These are phyloP conservation scores for Bacidia gigantensis DNA, from an alignment of 495 filamentous ascomycete genomes.

Conservation along the genomic window DNA sequence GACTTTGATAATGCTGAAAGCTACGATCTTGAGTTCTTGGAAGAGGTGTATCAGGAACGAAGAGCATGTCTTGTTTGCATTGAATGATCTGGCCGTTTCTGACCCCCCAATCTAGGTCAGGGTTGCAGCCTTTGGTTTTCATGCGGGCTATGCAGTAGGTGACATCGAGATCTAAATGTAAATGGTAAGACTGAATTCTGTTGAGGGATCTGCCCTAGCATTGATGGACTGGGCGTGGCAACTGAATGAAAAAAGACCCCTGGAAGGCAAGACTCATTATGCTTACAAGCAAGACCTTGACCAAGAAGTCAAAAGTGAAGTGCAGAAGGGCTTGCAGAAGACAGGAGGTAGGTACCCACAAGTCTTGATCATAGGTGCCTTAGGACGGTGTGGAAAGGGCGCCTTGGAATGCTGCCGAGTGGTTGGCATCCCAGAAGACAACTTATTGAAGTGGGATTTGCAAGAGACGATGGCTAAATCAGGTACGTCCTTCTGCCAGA, in stretches of 20 bases:
- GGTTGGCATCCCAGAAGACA: slow-evolving; percentile 57
- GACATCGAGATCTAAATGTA: too few relatives aligned
- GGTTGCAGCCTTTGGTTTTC: slow-evolving; percentile 7
- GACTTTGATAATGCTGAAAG: too few relatives aligned
- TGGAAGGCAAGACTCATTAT: slow-evolving; percentile 60
- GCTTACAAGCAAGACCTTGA: slow-evolving; percentile 64
- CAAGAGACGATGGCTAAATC: slow-evolving; percentile 58
- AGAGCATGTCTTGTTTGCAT: too few relatives aligned
- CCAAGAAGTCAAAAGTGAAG: slow-evolving; percentile 52
- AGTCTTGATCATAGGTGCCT: slow-evolving; percentile 47
- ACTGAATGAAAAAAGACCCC: slow-evolving; percentile 40
- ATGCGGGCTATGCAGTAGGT: slow-evolving; percentile 10
- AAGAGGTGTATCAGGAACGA: too few relatives aligned
- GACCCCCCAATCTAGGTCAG: too few relatives aligned
- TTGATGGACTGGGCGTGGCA: slow-evolving; percentile 86
- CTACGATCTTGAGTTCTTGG: not conserved
- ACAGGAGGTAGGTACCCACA: slow-evolving; percentile 36
- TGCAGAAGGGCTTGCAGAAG: slow-evolving; percentile 42
- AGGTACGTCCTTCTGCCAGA: too few relatives aligned
- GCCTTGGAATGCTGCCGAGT: slow-evolving; percentile 67
- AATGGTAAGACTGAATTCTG: not conserved
- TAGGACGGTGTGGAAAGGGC: slow-evolving; percentile 79
- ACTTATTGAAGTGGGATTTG: slow-evolving; percentile 86
- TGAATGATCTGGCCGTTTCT: too few relatives aligned
- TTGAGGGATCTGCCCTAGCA: slow-evolving; percentile 50